Percentiles rank a stretch among this genome's conserved stretches.
These are phyloP conservation scores for Diaporthe sp. DNA, from an alignment of 2,329 filamentous ascomycete genomes.

Conservation along the genomic window DNA sequence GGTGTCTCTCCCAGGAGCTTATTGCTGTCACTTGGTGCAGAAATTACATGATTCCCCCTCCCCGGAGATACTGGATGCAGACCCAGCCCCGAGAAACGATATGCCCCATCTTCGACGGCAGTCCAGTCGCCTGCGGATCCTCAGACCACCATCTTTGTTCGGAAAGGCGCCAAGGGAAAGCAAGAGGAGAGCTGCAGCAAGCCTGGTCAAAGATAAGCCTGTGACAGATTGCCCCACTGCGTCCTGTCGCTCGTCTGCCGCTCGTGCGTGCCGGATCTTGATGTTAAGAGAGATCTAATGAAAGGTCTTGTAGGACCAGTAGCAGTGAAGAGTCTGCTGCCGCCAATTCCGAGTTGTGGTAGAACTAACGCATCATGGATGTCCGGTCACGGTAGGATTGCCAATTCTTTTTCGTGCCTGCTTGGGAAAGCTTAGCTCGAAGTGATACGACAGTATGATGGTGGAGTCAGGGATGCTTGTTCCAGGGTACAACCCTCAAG, in stretches of 20 bases:
- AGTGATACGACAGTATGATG: background rate
- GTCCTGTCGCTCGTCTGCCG: background rate
- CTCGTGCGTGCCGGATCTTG: background rate
- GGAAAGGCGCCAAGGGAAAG: too few relatives aligned
- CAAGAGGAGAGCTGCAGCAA: background rate
- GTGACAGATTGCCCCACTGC: constrained; percentile 10
- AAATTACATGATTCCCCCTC: background rate
- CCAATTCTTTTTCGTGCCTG: background rate
- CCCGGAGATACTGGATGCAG: background rate
- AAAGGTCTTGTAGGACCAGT: background rate
- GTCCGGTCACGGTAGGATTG: background rate
- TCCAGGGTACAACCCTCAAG: background rate
- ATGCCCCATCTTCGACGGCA: background rate
- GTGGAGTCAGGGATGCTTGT: too few relatives aligned
- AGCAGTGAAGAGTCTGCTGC: background rate
- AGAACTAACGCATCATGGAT: background rate
- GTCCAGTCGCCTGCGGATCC: background rate
- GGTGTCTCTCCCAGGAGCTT: background rate
- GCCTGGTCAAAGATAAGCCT: constrained; percentile 38
- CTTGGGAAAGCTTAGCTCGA: constrained; percentile 6
- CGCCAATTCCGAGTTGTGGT: background rate
- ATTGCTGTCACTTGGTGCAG: background rate
- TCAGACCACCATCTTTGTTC: background rate
- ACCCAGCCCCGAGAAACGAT: background rate
- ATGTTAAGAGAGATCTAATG: background rate